These are phyloP conservation scores for Nicotiana rustica DNA, from an alignment of 305 asterid genomes.

Conservation along the genomic window DNA sequence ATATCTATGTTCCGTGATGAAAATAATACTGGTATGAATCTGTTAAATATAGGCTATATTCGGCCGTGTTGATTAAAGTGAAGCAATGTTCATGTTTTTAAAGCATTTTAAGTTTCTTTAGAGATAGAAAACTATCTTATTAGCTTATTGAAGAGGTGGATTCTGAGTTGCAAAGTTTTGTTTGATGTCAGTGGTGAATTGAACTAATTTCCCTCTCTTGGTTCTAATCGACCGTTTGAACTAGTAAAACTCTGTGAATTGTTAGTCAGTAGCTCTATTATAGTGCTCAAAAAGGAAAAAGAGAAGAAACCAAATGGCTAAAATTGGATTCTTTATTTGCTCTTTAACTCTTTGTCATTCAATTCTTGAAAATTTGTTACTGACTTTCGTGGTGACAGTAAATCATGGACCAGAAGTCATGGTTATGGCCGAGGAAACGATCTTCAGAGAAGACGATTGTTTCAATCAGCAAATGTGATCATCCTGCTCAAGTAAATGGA, in stretches of 20 bases:
- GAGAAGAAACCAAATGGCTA: neutral
- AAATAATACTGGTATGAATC: neutral
- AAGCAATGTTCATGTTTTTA: neutral
- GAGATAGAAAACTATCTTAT: neutral
- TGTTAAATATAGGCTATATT: neutral
- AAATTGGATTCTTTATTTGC: neutral
- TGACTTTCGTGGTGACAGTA: slow-evolving; percentile 29
- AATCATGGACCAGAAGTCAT: slow-evolving; percentile 80
- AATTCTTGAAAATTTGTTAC: neutral
- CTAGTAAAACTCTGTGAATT: neutral
- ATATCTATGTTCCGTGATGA: neutral
- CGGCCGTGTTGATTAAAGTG: neutral
- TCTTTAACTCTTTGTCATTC: neutral
- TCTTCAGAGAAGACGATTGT: slow-evolving; percentile 74
- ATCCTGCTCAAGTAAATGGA: slow-evolving; percentile 40
- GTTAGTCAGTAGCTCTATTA: neutral
- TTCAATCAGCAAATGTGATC: slow-evolving; percentile 49
- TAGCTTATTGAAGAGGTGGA: too few species aligned
- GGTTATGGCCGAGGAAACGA: slow-evolving; percentile 78
- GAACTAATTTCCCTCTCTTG: too few species aligned
- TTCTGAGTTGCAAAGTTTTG: too few species aligned
- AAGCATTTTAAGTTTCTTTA: neutral
- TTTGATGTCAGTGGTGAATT: too few species aligned
- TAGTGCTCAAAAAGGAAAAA: neutral
- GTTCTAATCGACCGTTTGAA: too few species aligned